phyloP scores from a whole-genome alignment of 2,329 filamentous ascomycete genomes.

The Lachnellula hyalina region DNA sequence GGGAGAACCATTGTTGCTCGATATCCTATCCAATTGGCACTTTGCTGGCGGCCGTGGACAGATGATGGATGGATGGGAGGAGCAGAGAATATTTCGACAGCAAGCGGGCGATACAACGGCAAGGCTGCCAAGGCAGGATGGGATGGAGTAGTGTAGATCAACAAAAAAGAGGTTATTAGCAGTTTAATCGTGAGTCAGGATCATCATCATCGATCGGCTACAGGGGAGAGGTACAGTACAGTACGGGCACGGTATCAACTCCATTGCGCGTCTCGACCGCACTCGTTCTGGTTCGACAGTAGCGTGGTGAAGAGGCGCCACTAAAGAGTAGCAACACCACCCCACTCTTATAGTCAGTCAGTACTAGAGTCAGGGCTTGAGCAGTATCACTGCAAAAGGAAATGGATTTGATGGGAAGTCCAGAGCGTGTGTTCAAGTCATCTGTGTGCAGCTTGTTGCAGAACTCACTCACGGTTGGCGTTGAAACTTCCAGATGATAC shows the following conservation, averaged over 20 bases:
- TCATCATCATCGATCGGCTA: slow-evolving; percentile 1
- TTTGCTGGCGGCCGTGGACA: not conserved
- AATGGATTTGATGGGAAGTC: too few species aligned
- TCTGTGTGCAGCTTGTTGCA: too few species aligned
- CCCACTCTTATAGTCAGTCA: too few species aligned
- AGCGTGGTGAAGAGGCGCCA: not conserved
- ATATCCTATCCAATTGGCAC: not conserved
- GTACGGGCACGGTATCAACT: not conserved
- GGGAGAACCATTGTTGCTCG: slow-evolving; percentile 24
- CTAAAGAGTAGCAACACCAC: too few species aligned
- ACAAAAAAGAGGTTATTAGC: not conserved
- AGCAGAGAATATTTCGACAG: not conserved
- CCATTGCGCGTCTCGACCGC: slow-evolving; percentile 8
- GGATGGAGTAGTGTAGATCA: slow-evolving; percentile 11
- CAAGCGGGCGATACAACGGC: not conserved
- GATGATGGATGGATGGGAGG: not conserved
- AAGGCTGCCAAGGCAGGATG: not conserved
- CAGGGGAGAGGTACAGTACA: not conserved
- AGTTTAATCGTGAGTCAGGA: not conserved
- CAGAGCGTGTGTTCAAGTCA: too few species aligned
- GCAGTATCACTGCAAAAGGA: too few species aligned
- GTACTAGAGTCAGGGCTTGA: too few species aligned
- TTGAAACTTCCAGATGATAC: too few species aligned
- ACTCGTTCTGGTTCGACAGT: not conserved
- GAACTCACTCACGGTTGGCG: too few species aligned